Base-by-base conservation (phyloP, 495 filamentous ascomycete species). In the Bombardia bombarda region DNA sequence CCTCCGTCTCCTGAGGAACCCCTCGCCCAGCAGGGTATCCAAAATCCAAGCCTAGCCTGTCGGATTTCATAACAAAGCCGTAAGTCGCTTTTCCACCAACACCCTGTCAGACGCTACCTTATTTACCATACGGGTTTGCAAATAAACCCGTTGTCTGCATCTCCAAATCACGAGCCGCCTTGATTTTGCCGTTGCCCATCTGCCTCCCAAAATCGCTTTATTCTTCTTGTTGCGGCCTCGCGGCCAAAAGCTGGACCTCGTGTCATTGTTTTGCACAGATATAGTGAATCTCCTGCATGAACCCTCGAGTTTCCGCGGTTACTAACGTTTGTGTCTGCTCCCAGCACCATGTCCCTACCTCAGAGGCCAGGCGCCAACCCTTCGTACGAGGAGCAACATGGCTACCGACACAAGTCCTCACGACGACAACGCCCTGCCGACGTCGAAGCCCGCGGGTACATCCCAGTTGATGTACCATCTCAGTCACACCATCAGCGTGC, bases 321-420 rank as follows among this genome's bases (percentile, higher is more conserved):
- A 50, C 54, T 63, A 54, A 60, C 52, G 16, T 33, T 37, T 20
- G 14, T 36, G 20, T 22, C 36, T 39, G 10, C 20, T 39, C 28
- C 17, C 40, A 63, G 53, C 45, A 63, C 43, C 50, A 86, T 86
- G 82, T 83, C 82, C 60, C 68, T 83, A 46, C 80, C 83, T 43
- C 77, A 80, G 57, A 68, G 79, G 55, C 82, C 83, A 16, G 70
- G 70, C 43, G 70, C 71, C 48, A 78, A 71, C 46, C 75, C 81
- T 31, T 69, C 73, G 32, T 75, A 74, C 45, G 79, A 83, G 44
- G 76, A 77, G 47, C 64, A 66, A 44, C 57, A 43, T 43, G 48
- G 78, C 31, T 86, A 84, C 53, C 81, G 80, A 44, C 77, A 85
- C 34, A 79, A 84, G 28, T 78, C 79, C 4, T 77, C 80, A 22